Percentiles rank a stretch among this genome's conserved stretches.
phyloP scores from a whole-genome alignment of 176 grass and related monocot genomes.

The Typha latifolia region DNA sequence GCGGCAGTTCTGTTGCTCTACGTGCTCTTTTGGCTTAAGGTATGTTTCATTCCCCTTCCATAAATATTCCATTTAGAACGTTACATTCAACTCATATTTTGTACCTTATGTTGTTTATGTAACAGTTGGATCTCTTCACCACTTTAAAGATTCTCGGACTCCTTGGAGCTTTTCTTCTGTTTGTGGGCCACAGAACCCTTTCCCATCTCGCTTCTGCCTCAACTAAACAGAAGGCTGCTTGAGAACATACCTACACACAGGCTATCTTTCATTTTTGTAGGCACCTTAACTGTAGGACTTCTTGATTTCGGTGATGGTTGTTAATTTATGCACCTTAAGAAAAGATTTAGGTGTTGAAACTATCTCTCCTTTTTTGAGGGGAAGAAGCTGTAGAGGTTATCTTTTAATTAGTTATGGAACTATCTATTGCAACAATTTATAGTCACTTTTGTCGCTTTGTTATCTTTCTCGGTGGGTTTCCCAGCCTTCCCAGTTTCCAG shows the following conservation, averaged over 20 bases:
- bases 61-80: not conserved
- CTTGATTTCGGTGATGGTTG: not conserved
- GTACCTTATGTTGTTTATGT: slow-evolving; percentile 4
- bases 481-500: too few relatives aligned
- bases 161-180: slow-evolving; percentile 49
- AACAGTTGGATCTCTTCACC: slow-evolving; percentile 94
- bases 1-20: slow-evolving; percentile 80
- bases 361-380: too few relatives aligned
- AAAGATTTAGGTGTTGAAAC: too few relatives aligned
- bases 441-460: too few relatives aligned
- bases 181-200: slow-evolving; percentile 75
- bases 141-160: slow-evolving; percentile 72
- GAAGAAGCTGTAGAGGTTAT: too few relatives aligned
- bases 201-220: slow-evolving; percentile 46
- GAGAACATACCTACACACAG: slow-evolving; percentile 14
- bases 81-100: not conserved
- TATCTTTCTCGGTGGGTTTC: too few relatives aligned
- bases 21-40: slow-evolving; percentile 94
- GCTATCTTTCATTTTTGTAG: slow-evolving; percentile 6
- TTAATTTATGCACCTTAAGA: too few relatives aligned
- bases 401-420: too few relatives aligned
- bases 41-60: slow-evolving; percentile 17
- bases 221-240: slow-evolving; percentile 75
- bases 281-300: slow-evolving; percentile 1
- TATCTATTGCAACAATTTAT: too few relatives aligned